Evolutionary conservation across 2,329 filamentous ascomycete genomes (phyloP).

Genomic region (Immersiporthe knoxdaviesiana): DNA sequence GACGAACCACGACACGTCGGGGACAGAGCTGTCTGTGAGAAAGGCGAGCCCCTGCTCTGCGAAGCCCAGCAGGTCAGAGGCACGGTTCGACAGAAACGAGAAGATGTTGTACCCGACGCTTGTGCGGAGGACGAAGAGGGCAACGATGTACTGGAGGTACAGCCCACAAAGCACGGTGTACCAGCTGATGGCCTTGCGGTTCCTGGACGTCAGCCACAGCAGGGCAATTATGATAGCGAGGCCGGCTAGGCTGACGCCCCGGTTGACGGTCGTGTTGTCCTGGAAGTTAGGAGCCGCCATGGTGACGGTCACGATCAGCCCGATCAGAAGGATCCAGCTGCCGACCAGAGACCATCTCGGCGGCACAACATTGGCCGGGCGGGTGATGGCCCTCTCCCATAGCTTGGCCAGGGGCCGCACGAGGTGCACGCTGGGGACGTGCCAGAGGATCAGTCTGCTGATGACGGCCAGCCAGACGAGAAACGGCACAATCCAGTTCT

Average conservation of each 20-base stretch:
- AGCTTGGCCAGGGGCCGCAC: slow-evolving; percentile 67
- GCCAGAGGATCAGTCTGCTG: slow-evolving; percentile 74
- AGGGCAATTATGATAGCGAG: slow-evolving; percentile 68
- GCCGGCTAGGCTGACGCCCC: slow-evolving; percentile 80
- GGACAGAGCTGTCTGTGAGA: slow-evolving; percentile 57
- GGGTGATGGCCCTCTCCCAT: slow-evolving; percentile 70
- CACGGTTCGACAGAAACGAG: slow-evolving; percentile 79
- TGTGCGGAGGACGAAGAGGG: slow-evolving; percentile 84
- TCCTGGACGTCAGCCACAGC: slow-evolving; percentile 72
- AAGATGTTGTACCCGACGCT: slow-evolving; percentile 86
- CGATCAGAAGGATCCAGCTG: slow-evolving; percentile 66
- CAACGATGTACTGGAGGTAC: slow-evolving; percentile 85
- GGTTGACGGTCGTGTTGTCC: slow-evolving; percentile 80
- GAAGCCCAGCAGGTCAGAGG: slow-evolving; percentile 74
- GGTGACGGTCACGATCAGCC: slow-evolving; percentile 75
- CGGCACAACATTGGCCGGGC: slow-evolving; percentile 65
- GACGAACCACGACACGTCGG: slow-evolving; percentile 67
- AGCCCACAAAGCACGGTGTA: slow-evolving; percentile 87
- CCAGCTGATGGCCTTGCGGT: slow-evolving; percentile 69
- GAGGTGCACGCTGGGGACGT: slow-evolving; percentile 69
- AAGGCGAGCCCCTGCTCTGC: slow-evolving; percentile 75
- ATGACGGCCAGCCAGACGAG: slow-evolving; percentile 76
- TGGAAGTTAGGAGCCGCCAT: slow-evolving; percentile 72
- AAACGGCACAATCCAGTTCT: slow-evolving; percentile 84
- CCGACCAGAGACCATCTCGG: slow-evolving; percentile 64